Percentiles rank a stretch among this genome's conserved stretches.
Evolutionary conservation across 1,139 yeast genomes (phyloP).

Genomic region (Kluyveromyces marxianus): DNA sequence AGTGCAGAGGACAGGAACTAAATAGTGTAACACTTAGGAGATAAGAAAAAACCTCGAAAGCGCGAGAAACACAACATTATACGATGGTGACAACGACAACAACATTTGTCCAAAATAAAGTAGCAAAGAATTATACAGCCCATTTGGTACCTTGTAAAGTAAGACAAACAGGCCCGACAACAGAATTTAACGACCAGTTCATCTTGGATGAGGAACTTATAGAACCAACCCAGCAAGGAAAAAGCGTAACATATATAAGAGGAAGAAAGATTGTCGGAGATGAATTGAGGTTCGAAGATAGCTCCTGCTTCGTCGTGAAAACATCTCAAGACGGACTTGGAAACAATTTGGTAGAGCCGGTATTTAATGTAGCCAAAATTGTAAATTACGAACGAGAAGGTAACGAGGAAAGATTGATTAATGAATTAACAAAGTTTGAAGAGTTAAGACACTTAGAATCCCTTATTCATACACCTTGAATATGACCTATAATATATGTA

Average conservation of each 20-base stretch:
- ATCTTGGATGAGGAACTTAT: slow-evolving; percentile 9
- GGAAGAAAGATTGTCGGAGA: slow-evolving; percentile 23
- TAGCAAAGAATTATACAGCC: neutral
- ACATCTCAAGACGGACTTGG: neutral
- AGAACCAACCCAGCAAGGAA: neutral
- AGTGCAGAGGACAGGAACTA: no score
- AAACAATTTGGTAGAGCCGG: neutral
- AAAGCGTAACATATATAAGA: slow-evolving; percentile 16
- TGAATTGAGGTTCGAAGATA: slow-evolving; percentile 9
- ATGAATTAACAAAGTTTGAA: slow-evolving; percentile 15
- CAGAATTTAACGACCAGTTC: slow-evolving; percentile 15
- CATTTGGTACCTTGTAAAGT: slow-evolving; percentile 22
- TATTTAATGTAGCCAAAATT: slow-evolving; percentile 4
- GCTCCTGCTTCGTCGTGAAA: slow-evolving; percentile 10
- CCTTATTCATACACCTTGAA: slow-evolving; percentile 10
- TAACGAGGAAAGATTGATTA: slow-evolving; percentile 14
- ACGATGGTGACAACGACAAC: neutral
- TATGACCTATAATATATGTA: neutral
- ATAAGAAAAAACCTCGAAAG: no score
- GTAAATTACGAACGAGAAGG: slow-evolving; percentile 25
- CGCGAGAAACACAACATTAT: no score
- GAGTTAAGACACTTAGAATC: slow-evolving; percentile 16
- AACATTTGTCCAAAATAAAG: neutral
- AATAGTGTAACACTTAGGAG: no score
- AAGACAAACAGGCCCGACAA: slow-evolving; percentile 15